Base-by-base conservation (phyloP, 805 yeast species). In the Yarrowia porcina region DNA sequence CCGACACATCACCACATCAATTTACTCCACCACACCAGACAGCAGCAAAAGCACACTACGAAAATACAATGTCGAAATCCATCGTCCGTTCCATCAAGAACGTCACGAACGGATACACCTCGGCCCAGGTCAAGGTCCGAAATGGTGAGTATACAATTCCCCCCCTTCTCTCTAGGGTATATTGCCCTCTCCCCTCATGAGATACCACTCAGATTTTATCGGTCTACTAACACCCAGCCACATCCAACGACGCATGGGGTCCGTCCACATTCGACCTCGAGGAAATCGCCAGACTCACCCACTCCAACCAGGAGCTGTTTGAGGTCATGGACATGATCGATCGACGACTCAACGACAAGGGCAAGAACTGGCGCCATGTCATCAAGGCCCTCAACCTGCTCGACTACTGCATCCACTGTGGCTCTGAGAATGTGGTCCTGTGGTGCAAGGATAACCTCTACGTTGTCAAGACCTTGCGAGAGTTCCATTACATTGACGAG, bases 301-400 rank as follows among this genome's bases (percentile, higher is more conserved):
- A 82, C 72, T 59, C 54, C 54, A 59, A 45, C 66, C 84, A 87
- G 7, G 96, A 90, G 69, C 85, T 91, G 69, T 80, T 90, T 70
- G 96, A 91, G 71, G 84, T 91, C 50, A 89, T 93, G 96, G 97
- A 93, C 71, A 90, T 93, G 87, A 76, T 93, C 47, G 97, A 93
- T 76, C 84, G 90, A 67, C 82, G 99, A 66, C 77, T 93, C 67
- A 93, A 93, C 71, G 98, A 93, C 72, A 92, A 92, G 78, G 98
- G 98, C 65, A 92, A 91, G 74, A 89, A 93, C 76, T 93, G 97
- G 97, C 83, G 97, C 67, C 99, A 93, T 73, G 92, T 93, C 56
- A 92, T 96, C 66, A 94, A 93, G 74, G 86, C 96, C 0, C 79
- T 93, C 66, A 88, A 96, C 1, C 86, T 93, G n/a, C 80, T 93